Evolutionary conservation across 108 stramenopile genomes (phyloP), one percentile per base, ranked within the genome.

Genomic region (Pseudonitzschia multiseries): DNA sequence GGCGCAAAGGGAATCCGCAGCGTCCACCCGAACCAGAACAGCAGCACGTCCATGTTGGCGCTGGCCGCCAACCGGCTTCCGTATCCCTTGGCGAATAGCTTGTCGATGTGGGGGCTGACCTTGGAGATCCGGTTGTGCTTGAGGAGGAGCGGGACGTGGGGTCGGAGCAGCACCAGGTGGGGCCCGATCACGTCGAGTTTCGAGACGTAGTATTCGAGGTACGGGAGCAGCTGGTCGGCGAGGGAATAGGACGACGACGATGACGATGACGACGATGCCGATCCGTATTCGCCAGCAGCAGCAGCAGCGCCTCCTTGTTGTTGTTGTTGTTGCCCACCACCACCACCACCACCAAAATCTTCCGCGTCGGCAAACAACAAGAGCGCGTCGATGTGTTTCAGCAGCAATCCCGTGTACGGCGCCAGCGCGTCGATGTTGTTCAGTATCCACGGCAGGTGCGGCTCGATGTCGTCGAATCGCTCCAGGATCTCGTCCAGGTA

Each of bases 11-110:
- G 90, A 18, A 91, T 80, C 31, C 80, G 79, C 33, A 91, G 65
- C 1, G 86, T 81, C 90, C 90, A 91, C 0, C 88, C 87, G 57
- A 91, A 84, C 66, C 80, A 91, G 61, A 79, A 91, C n/a, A 91
- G 52, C 68, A 91, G 72, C 12, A 91, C 81, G 57, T 92, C 91
- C 77, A 87, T 80, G 72, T 92, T 87, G 28, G 85, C 88, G 46
- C 79, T 81, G 28, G 86, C 83, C 26, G 75, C 73, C 62, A 89
- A 77, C 13, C 61, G 61, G 77, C 82, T 84, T 5, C 52, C 66
- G 65, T 89, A 89, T 57, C 88, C 88, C 57, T 82, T 75, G 26
- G 85, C 73, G 76, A 86, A 89, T 0, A 89, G 68, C 26, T 73
- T 72, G 46, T 82, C 84, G 18, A 88, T 80, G 65, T 83, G 78